Evolutionary conservation across 495 filamentous ascomycete genomes (phyloP).

Genomic region (Penicillium herquei): DNA sequence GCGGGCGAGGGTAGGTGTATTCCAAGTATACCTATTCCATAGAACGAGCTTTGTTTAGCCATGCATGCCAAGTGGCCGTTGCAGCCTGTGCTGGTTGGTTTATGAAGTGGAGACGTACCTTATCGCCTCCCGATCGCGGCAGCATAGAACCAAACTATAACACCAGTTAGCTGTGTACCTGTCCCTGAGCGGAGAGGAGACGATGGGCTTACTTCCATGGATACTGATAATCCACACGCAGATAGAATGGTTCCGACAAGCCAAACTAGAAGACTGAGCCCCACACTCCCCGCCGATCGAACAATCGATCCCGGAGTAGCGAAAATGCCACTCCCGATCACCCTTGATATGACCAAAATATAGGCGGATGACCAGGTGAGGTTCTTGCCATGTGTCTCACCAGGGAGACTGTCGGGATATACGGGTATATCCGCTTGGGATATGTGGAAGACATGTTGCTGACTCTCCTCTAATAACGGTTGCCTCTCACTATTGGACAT

Average conservation of each 20-base stretch:
- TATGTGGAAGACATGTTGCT: constrained; percentile 4
- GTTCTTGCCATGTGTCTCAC: constrained; percentile 17
- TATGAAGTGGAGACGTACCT: constrained; percentile 33
- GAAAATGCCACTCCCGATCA: constrained; percentile 76
- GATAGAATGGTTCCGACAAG: constrained; percentile 59
- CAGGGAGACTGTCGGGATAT: constrained; percentile 15
- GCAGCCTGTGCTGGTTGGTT: not conserved
- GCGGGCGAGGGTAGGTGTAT: constrained; percentile 66
- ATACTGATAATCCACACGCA: constrained; percentile 58
- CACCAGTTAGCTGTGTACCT: too few relatives aligned
- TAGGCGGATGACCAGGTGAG: constrained; percentile 68
- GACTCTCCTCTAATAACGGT: constrained; percentile 24
- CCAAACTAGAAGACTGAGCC: constrained; percentile 64
- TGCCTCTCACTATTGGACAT: constrained; percentile 21
- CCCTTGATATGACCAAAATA: constrained; percentile 72
- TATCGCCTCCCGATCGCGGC: constrained; percentile 66
- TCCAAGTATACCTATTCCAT: constrained; percentile 62
- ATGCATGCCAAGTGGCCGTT: too few relatives aligned
- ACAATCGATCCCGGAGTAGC: constrained; percentile 69
- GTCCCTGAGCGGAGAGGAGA: too few relatives aligned
- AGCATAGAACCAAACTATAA: constrained; percentile 63
- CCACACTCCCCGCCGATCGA: constrained; percentile 65
- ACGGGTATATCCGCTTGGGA: constrained; percentile 2
- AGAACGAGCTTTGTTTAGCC: too few relatives aligned
- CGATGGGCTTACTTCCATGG: constrained; percentile 44